Conservation (phyloP, 2,329 filamentous ascomycete genomes). For the Aspergillus fumigatiaffinis region DNA sequence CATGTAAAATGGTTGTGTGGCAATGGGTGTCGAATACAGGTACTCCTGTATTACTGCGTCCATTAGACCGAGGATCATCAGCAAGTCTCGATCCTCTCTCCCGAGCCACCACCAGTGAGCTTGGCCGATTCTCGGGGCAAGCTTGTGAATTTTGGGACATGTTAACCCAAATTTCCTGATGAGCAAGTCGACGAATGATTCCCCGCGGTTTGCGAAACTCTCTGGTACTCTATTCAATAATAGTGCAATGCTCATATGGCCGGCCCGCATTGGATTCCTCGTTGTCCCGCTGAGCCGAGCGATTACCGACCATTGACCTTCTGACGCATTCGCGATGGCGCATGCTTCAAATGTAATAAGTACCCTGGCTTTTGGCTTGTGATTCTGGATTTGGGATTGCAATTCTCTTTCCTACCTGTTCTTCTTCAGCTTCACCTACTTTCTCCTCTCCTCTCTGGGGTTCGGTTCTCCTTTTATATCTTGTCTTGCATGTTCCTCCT, state of each 20-base stretch:
- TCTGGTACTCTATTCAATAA: neutral
- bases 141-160: slow-evolving; percentile 24
- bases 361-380: slow-evolving; percentile 30
- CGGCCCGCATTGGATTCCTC: slow-evolving; percentile 19
- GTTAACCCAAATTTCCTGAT: slow-evolving; percentile 2
- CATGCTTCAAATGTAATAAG: slow-evolving; percentile 27
- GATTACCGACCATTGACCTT: slow-evolving; percentile 32
- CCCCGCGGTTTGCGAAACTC: slow-evolving; percentile 5
- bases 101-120: slow-evolving; percentile 30
- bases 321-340: slow-evolving; percentile 28
- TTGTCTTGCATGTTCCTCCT: neutral
- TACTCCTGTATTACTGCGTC: slow-evolving; percentile 6
- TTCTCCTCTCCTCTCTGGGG: slow-evolving; percentile 4
- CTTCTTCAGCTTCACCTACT: slow-evolving; percentile 2
- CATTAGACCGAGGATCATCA: slow-evolving; percentile 39
- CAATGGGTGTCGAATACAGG: neutral
- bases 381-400: slow-evolving; percentile 12
- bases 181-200: neutral
- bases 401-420: slow-evolving; percentile 2
- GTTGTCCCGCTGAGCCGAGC: slow-evolving; percentile 37
- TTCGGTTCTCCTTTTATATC: slow-evolving; percentile 4
- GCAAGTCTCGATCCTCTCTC: slow-evolving; percentile 33
- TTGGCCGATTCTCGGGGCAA: slow-evolving; percentile 23
- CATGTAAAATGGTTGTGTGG: neutral
- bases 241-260: slow-evolving; percentile 12